Conservation (phyloP, 805 yeast genomes). For the Suhomyces canberraensis region DNA sequence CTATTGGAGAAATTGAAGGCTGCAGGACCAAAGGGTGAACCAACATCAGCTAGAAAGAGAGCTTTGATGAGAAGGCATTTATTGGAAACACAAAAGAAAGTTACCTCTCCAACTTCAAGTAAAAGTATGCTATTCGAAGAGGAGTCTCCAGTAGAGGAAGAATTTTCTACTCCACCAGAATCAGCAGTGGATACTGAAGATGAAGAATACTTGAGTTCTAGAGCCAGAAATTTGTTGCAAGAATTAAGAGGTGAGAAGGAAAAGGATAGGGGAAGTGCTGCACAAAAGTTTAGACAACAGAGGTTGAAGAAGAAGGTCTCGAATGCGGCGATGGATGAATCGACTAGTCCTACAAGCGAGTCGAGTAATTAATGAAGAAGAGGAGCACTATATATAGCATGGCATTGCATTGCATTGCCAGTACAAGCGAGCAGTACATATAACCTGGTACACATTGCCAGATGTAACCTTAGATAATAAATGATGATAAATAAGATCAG, state of each 20-base stretch:
- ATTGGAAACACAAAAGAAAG: conserved; percentile 32
- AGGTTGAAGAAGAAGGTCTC: conserved; percentile 26
- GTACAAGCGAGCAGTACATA: too few species aligned
- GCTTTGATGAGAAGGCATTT: conserved; percentile 70
- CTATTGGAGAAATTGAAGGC: conserved; percentile 83
- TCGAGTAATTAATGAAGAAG: too few species aligned
- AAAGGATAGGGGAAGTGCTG: conserved; percentile 31
- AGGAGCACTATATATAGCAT: too few species aligned
- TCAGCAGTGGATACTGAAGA: conserved; percentile 3
- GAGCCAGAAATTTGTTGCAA: conserved; percentile 62
- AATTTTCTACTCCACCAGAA: conserved; percentile 1
- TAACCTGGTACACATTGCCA: too few species aligned
- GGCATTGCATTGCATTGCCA: too few species aligned
- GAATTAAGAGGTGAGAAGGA: conserved; percentile 48
- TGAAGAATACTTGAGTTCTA: conserved; percentile 45
- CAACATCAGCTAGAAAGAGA: conserved; percentile 75
- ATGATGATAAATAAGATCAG: too few species aligned
- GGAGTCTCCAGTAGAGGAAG: conserved; percentile 12
- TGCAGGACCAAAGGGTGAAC: conserved; percentile 73
- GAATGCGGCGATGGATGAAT: conserved; percentile 4
- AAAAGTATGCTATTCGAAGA: conserved; percentile 9
- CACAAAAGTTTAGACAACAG: conserved; percentile 43
- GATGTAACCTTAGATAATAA: too few species aligned
- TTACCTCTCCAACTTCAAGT: conserved; percentile 6
- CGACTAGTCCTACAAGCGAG: too few species aligned